Base-by-base conservation (phyloP, 2,329 filamentous ascomycete genomes). In the Talaromyces sp. region DNA sequence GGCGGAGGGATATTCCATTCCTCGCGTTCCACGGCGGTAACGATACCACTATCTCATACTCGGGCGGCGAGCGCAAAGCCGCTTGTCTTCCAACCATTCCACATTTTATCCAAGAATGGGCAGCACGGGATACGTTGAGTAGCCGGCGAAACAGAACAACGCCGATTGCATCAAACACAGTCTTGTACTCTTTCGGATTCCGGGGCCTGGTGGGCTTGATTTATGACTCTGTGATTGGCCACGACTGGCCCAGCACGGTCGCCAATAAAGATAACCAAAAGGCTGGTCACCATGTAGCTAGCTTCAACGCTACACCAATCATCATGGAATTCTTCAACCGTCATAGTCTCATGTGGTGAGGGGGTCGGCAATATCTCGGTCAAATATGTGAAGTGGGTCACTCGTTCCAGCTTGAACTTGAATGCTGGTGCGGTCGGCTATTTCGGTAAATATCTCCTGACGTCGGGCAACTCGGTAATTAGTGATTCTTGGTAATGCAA, bases 201-300 rank as follows among this genome's bases (percentile, higher is more conserved):
- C 4, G 24, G 13, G 46, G 36, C 8, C 13, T 49, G 24, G 46
- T 49, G 24, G 35, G 27, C 5, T 32, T 40, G 17, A 19, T 49
- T 20, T 49, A 41, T 24, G 46, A 49, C 13, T 16, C 46, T 2
- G 46, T 49, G 14, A 49, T 49, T 14, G 46, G 46, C 24, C 46
- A 49, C 20, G 46, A 49, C 37, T 49, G 46, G 46, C 46, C 46
- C 19, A 49, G 46, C 19, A 49, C 46, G 3, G 27, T 49, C 4
- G 24, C 46, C 13, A 49, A 49, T 42, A 17, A 22, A 4, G 46
- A 49, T 33, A 49, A 49, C 14, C 27, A 41, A 27, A 8, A 33
- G 13, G 22, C 14, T 16, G 46, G 46, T 7, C 46, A 41, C 17
- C 22, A 32, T 35, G 17, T 41, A 10, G 46, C 46, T 11, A 49